Conservation (phyloP, 2,329 filamentous ascomycete genomes). For the Ceratocystis cubensis region DNA sequence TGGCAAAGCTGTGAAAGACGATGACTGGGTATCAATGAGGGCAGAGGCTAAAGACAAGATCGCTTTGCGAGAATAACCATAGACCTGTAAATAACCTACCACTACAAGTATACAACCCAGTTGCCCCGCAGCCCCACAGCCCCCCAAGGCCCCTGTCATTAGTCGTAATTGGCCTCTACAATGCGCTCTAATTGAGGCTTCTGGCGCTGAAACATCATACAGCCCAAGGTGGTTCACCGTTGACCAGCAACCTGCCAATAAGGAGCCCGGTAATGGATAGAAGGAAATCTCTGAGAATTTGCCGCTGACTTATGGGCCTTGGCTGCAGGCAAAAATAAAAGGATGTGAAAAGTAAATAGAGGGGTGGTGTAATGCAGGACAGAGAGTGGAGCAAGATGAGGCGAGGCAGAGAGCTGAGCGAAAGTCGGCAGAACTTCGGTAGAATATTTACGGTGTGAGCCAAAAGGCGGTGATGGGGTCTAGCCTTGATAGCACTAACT, state of each 20-base stretch:
- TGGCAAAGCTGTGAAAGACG: no score
- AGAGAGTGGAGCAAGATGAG: not conserved
- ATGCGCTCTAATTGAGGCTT: constrained; percentile 1
- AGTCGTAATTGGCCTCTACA: not conserved
- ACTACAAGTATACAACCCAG: not conserved
- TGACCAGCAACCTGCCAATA: constrained; percentile 5
- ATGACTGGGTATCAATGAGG: no score
- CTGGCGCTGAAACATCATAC: not conserved
- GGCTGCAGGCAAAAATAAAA: not conserved
- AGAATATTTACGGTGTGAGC: not conserved
- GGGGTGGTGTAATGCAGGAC: not conserved
- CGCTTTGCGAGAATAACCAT: no score
- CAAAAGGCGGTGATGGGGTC: not conserved
- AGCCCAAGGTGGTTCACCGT: not conserved
- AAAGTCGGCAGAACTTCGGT: not conserved
- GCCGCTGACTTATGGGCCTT: not conserved
- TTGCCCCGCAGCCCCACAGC: not conserved
- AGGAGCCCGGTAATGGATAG: not conserved
- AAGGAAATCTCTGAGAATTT: not conserved
- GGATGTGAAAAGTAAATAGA: not conserved
- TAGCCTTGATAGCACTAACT: no score
- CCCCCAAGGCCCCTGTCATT: no score
- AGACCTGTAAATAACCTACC: no score
- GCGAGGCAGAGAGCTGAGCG: not conserved
- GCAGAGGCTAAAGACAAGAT: no score